Base-by-base conservation (phyloP, 345 rosid species). In the Euphorbia tirucalli region DNA sequence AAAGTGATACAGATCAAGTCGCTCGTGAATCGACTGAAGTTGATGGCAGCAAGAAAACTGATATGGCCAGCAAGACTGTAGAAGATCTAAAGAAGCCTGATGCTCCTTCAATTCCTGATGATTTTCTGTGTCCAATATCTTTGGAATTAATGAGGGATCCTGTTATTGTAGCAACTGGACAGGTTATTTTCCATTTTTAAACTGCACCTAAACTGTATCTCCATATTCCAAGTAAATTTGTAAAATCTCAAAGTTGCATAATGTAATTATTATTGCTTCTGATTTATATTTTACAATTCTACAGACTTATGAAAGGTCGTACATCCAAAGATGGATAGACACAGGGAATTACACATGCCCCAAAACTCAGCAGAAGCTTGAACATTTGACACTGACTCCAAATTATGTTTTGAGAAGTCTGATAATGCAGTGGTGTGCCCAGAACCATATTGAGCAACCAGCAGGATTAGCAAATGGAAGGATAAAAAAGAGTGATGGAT, bases 71-170 rank as follows among this genome's bases (percentile, higher is more conserved):
- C 78, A 89, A 83, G 79, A 84, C 75, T 68, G 39, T 75, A 14
- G 88, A 83, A 16, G 93, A 86, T 71, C 68, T 79, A 11, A 87
- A 86, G 84, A 90, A 86, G 61, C 57, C 87, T 30, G 87, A 88
- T 70, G 77, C 86, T 49, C 73, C 81, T 71, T 19, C 81, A 56
- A 83, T 89, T 55, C 99, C 98, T 4, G 88, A 75, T 28, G 99
- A 95, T 82, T 95, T 85, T 74, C 84, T 89, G 19, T 95, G 99
- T 77, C 96, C 99, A 3, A 90, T 95, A 16, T 90, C 98, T 7
- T 77, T 95, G 72, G 99, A 95, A 71, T 74, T 93, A 64, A 90
- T 95, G 98, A 90, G 94, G 76, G 97, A 95, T 81, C 99, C 99
- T 66, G 99, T 90, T 58, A 90, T 90, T 63, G 98, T 95, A 16